Base-by-base conservation (phyloP, 2,329 filamentous ascomycete species). In the Ceratocystis alfenasii region DNA sequence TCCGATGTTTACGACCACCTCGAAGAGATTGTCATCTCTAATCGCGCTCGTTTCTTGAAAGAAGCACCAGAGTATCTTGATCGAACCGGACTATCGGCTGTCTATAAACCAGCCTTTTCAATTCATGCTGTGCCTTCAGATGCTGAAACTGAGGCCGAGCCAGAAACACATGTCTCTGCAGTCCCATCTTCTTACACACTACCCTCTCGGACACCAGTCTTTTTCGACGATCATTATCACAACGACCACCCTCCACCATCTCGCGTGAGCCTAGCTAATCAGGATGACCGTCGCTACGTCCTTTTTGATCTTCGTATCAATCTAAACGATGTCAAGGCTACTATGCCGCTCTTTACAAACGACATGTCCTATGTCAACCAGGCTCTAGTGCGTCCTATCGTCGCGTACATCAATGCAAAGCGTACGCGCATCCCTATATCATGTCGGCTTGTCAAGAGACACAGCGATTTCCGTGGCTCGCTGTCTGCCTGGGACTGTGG, bases 361-460 rank as follows among this genome's bases (percentile, higher is more conserved):
- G 88, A 96, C 73, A 83, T 97, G 62, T 95, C 90, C 0, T 99
- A 97, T 74, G 88, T 96, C 72, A 97, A 96, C 76, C 95, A 95
- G 74, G 91, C 94, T 1, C 85, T 97, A 3, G 90, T 97, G 45
- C 86, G 94, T 3, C 94, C 94, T 17, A 99, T 99, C 68, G 92
- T 99, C 50, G 94, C 94, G 5, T 99, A 97, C 74, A 97, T 99
- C 76, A 99, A 99, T 76, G 89, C 90, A 53, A 90, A 91, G 74
- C 87, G 87, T 73, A 95, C 93, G 0, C 97, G 96, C 72, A 97
- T 99, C 55, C 94, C 94, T 30, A 90, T 99, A 71, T 89, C 87
- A 71, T 97, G 94, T 76, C 88, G 93, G 68, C 89, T 99, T 62
- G 90, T 97, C 69, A 99, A 99, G 78, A 85, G 86, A 5, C 83